Evolutionary conservation across 306 rosid genomes (phyloP).

Genomic region (Medicago ruthenica): DNA sequence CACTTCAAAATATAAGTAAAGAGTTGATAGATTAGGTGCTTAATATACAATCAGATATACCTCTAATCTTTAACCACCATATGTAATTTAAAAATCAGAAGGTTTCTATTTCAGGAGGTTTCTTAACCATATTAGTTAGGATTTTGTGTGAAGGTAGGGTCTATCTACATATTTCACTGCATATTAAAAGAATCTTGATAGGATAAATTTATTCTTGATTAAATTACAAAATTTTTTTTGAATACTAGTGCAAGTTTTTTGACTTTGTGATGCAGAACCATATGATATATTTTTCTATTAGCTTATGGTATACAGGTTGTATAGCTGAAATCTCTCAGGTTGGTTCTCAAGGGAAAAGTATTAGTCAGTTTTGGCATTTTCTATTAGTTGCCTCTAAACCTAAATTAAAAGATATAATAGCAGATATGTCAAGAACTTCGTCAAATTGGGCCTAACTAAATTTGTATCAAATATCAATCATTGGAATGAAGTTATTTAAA

Average conservation of each 20-base stretch:
- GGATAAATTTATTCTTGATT: constrained; percentile 4
- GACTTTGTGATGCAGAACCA: not conserved
- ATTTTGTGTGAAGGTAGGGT: constrained; percentile 33
- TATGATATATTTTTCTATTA: too few species aligned
- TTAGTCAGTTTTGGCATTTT: constrained; percentile 42
- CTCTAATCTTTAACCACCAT: not conserved
- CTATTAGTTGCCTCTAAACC: constrained; percentile 26
- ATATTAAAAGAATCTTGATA: not conserved
- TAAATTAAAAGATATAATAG: constrained; percentile 25
- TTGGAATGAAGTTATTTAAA: constrained; percentile 37
- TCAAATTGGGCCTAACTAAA: constrained; percentile 34
- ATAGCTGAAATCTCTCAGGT: constrained; percentile 25
- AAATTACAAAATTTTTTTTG: not conserved
- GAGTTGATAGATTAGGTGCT: constrained; percentile 28
- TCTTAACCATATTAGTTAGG: constrained; percentile 17
- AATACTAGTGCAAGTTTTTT: not conserved
- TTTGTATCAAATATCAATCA: constrained; percentile 36
- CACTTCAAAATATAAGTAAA: not conserved
- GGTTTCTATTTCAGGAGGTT: constrained; percentile 22
- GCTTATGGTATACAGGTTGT: constrained; percentile 18
- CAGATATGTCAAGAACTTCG: constrained; percentile 31
- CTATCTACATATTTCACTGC: not conserved
- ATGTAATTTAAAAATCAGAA: constrained; percentile 19
- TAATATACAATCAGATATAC: not conserved
- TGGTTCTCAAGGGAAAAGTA: constrained; percentile 23